Conservation (phyloP, 139 green algal genomes). For the Bryopsis sp. region DNA sequence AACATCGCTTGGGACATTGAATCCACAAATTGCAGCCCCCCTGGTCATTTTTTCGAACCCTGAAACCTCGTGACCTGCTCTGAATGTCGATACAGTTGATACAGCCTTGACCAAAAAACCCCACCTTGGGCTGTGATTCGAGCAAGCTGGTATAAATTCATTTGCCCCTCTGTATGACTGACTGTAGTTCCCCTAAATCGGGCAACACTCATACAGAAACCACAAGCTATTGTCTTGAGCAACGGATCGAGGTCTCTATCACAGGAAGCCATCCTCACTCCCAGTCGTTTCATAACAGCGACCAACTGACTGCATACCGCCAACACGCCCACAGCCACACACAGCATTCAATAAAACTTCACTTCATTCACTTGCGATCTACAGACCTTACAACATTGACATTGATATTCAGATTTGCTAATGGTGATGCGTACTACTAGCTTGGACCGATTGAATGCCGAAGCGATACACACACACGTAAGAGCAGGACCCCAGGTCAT, state of each 20-base stretch:
- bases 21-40: background rate
- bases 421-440: background rate
- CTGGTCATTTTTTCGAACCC: background rate
- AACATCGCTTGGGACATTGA: background rate
- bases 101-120: background rate
- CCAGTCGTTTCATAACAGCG: constrained; percentile 35
- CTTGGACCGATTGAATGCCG: background rate
- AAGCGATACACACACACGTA: background rate
- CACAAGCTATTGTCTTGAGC: constrained; percentile 32
- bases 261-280: constrained; percentile 34
- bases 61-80: background rate
- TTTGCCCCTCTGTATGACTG: constrained; percentile 29
- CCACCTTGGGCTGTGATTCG: background rate
- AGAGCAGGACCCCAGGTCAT: background rate
- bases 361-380: background rate
- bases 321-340: no score
- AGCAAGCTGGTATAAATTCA: constrained; percentile 47
- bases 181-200: constrained; percentile 36
- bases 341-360: no score
- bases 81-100: background rate
- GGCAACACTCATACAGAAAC: constrained; percentile 59
- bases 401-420: background rate
- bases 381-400: background rate
- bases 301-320: constrained; percentile 24
- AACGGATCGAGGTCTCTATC: constrained; percentile 35